Evolutionary conservation across 768 basidiomycete genomes (phyloP).

Genomic region (Kwoniella mangroviensis): DNA sequence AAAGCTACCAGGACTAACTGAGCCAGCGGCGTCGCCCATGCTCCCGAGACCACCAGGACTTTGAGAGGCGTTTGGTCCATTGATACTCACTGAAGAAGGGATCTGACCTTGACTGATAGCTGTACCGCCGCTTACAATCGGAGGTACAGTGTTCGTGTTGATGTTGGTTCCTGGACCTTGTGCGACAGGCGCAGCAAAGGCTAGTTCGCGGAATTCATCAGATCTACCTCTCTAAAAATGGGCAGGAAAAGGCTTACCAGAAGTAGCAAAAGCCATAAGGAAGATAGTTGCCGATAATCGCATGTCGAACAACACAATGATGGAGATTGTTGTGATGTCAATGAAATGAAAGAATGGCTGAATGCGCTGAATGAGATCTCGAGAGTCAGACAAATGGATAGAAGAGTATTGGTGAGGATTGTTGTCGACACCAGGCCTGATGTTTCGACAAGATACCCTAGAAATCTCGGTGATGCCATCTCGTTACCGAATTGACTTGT

Average conservation of each 20-base stretch:
- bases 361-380: too few relatives aligned
- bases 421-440: background rate
- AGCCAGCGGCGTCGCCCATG: background rate
- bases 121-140: background rate
- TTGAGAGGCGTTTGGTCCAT: background rate
- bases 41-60: background rate
- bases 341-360: background rate
- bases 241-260: background rate
- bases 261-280: background rate
- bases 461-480: background rate
- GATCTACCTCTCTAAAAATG: background rate
- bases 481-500: too few relatives aligned
- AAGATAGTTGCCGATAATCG: background rate
- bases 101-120: background rate
- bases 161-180: background rate
- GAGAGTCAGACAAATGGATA: too few relatives aligned
- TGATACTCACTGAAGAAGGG: background rate
- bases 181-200: background rate
- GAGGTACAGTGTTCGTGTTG: background rate
- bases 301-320: background rate
- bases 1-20: too few relatives aligned
- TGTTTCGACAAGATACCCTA: background rate
- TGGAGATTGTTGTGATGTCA: background rate
- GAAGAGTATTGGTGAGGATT: background rate
- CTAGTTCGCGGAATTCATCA: background rate